Conservation (phyloP, 306 rosid species). For the Cucurbita argyrosperma region DNA sequence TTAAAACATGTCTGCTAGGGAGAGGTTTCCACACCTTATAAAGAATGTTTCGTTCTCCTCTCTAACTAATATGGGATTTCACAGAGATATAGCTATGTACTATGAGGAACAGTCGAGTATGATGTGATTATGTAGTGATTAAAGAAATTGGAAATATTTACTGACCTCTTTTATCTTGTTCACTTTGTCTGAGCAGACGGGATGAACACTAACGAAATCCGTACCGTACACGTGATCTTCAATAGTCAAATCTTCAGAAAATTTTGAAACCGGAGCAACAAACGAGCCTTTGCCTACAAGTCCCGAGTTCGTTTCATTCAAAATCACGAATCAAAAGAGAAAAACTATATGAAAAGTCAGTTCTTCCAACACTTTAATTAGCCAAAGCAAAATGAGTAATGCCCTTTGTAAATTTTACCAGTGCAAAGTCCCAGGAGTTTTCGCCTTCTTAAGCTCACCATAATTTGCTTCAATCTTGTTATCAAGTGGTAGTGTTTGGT, state of each 20-base stretch:
- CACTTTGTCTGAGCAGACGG: slow-evolving; percentile 28
- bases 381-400: no score
- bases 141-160: not conserved
- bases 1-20: no score
- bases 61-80: no score
- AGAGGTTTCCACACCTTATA: no score
- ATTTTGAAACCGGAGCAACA: slow-evolving; percentile 38
- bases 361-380: no score
- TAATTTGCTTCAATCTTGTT: slow-evolving; percentile 3
- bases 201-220: slow-evolving; percentile 33
- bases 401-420: slow-evolving; percentile 30
- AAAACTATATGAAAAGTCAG: not conserved
- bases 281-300: slow-evolving; percentile 51
- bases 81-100: not conserved
- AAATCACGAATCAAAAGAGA: not conserved
- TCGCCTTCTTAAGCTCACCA: slow-evolving; percentile 98
- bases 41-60: no score
- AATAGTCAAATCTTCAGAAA: slow-evolving; percentile 31
- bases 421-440: slow-evolving; percentile 82
- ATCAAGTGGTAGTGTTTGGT: not conserved
- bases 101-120: not conserved
- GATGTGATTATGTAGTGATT: not conserved
- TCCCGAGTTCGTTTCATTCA: not conserved
- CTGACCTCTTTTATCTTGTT: slow-evolving; percentile 35
- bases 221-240: slow-evolving; percentile 16